Evolutionary conservation across 768 basidiomycete species (phyloP), one percentile per base, ranked within the genome.

Genomic region (Tephrocybe sp.): DNA sequence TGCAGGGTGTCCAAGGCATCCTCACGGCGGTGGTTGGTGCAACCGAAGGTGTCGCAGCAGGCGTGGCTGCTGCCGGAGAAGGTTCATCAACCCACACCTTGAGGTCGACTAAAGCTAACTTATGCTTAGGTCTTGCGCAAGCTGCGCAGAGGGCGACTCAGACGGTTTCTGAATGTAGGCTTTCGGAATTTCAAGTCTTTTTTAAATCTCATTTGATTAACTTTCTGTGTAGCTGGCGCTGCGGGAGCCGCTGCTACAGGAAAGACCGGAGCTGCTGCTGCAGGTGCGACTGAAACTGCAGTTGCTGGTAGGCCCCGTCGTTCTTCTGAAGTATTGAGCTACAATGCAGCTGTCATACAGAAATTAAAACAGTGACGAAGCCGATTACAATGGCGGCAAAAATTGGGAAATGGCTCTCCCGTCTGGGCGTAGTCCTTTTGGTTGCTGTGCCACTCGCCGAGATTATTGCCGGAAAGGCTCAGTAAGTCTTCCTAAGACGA

Each of bases 71-170:
- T 16, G 45, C 45, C 19, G 45, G 45, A 34, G 45, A 45, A 45
- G 45, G 45, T 23, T 35, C 16, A 36, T 20, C n/a, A 12, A 2
- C 31, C n/a, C 2, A 34, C 6, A 9, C 30, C 4, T 20, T 36
- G 17, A 10, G 14, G 17, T 14, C 35, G 17, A 36, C 35, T 36
- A 36, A 34, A 22, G 13, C 30, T 20, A 22, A 32, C 19, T 35
- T 6, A 12, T n/a, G 30, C n/a, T 34, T n/a, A 45, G 45, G 45
- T 2, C 10, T 45, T 36, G 45, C 45, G 16, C 45, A 45, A 11
- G 45, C 45, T 7, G 45, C 45, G 34, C 45, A 45, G 17, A 45
- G 33, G 30, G 45, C 45, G 11, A 45, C 45, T 20, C 45, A 45
- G 17, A 45, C 45, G 11, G 32, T 45, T 12, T n/a, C 45, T 5